Conservation (phyloP, 495 filamentous ascomycete genomes). For the Penicillium simplicissimum region DNA sequence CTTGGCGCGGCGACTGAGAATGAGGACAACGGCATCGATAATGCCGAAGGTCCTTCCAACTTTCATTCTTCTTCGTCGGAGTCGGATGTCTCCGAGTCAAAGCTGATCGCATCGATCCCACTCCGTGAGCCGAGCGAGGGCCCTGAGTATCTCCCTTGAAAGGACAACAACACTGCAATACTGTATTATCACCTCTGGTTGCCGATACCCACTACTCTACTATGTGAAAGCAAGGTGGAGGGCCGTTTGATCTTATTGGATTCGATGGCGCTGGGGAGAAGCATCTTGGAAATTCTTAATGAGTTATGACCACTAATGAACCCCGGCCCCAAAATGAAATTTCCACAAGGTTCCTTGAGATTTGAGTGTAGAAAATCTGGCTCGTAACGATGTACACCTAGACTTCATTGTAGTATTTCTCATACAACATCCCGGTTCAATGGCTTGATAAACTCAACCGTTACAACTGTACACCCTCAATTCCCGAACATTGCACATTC, state of each 20-base stretch:
- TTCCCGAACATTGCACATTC: neutral
- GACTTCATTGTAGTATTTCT: neutral
- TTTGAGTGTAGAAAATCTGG: neutral
- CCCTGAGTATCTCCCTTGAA: slow-evolving; percentile 1
- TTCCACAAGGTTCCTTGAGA: neutral
- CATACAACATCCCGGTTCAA: neutral
- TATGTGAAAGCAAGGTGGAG: neutral
- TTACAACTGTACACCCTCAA: neutral
- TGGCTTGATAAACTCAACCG: neutral
- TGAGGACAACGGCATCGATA: slow-evolving; percentile 8
- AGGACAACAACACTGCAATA: neutral
- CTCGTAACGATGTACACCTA: neutral
- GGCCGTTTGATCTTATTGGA: neutral
- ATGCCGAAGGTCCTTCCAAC: neutral
- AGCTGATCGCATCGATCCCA: slow-evolving; percentile 9
- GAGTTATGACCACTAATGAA: neutral
- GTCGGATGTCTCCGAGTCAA: slow-evolving; percentile 4
- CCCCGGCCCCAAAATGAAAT: neutral
- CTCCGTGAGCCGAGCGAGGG: slow-evolving; percentile 13
- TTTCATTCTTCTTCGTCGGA: slow-evolving; percentile 4
- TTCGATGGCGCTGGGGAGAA: neutral
- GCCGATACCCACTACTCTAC: neutral
- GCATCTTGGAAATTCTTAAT: neutral
- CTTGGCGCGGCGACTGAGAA: slow-evolving; percentile 13
- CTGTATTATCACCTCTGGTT: neutral